phyloP scores from a whole-genome alignment of 1,139 yeast genomes.

The Protomyces lactucae-debilis region DNA sequence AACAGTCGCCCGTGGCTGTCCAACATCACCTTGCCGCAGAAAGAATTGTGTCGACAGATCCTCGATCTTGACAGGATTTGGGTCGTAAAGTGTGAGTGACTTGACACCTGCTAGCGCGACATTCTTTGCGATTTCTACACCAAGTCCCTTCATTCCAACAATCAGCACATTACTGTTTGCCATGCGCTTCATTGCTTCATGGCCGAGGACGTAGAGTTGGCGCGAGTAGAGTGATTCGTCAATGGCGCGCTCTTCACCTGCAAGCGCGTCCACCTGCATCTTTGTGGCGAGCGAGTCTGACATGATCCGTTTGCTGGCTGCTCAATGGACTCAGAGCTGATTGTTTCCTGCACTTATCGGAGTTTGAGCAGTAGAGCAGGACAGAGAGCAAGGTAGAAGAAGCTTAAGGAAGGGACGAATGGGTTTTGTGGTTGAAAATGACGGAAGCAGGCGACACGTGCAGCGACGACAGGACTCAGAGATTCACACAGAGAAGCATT shows the following conservation, averaged over 20 bases:
- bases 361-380: no score
- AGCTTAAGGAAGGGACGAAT: no score
- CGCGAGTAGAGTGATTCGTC: constrained; percentile 95
- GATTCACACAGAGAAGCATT: no score
- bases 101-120: constrained; percentile 97
- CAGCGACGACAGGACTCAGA: background rate
- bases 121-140: constrained; percentile 88
- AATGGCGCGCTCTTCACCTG: constrained; percentile 42
- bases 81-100: constrained; percentile 82
- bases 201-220: constrained; percentile 87
- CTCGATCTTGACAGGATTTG: constrained; percentile 56
- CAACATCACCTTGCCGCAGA: constrained; percentile 63
- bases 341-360: no score
- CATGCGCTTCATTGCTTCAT: constrained; percentile 97
- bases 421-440: no score
- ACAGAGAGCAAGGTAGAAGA: no score
- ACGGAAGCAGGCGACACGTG: no score
- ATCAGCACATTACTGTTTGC: constrained; percentile 83
- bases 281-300: constrained; percentile 26
- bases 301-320: background rate
- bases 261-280: constrained; percentile 32
- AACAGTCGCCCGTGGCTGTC: constrained; percentile 68
- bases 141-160: constrained; percentile 84
- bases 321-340: no score
- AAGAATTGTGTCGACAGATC: constrained; percentile 91